Evolutionary conservation across 2,329 filamentous ascomycete genomes (phyloP), one percentile per base, ranked within the genome.

Genomic region (Pseudocercospora fuligena): DNA sequence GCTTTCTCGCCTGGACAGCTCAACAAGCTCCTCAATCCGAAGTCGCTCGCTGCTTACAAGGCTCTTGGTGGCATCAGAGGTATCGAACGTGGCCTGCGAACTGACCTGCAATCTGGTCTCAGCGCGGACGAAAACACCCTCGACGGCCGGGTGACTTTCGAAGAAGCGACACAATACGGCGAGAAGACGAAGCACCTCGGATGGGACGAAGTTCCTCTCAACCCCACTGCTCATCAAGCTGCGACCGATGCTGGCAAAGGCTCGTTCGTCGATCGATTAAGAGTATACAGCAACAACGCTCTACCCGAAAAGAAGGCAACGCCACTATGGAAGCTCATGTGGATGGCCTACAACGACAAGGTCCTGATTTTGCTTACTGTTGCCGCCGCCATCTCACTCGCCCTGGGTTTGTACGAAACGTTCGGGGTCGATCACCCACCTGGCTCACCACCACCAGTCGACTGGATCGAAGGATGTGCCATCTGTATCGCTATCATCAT

Each of bases 381-480:
- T 19, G 90, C 91, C 7, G 91, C 91, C 1, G 82, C 86, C n/a
- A 87, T 94, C 29, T 93, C 91, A 1, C 83, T 94, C 21, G 89
- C 88, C 0, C 86, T 94, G 49, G 91, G 91, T 49, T 86, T 93
- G 1, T 93, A 92, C 73, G 89, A 93, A 74, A 72, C 74, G 1
- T 70, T 75, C 25, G 88, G 83, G 3, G 80, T 87, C 60, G 83
- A 88, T 3, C 85, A 85, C 43, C 58, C 66, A 25, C 67, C 67
- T 27, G 65, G 63, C 36, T 65, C 60, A 12, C 69, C 67, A 16
- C 65, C 64, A 36, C 63, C 69, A 29, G 88, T 92, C 14, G 89
- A 93, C 77, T 94, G 92, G 92, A 89, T 93, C 3, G 92, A 94
- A 78, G 91, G 91, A 68, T 88, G 93, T n/a, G 91, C 91, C 3